Evolutionary conservation across 1,284 basidiomycete species (phyloP).

Genomic region (Testicularia cyperi): DNA sequence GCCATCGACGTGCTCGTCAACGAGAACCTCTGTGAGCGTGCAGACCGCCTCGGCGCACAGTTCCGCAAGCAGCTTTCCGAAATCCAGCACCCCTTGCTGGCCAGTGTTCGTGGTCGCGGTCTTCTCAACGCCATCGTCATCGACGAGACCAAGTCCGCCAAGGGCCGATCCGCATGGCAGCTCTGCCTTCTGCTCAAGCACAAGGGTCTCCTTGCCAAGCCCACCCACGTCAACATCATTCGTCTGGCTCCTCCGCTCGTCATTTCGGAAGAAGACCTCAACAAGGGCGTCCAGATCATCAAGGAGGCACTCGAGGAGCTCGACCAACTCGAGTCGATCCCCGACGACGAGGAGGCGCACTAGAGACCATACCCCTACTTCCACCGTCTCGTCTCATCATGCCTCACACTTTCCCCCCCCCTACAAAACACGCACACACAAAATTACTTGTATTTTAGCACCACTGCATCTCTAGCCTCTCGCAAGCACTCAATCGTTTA

Average conservation of each 20-base stretch:
- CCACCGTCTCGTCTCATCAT: no score
- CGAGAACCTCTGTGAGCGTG: slow-evolving; percentile 79
- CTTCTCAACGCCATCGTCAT: slow-evolving; percentile 93
- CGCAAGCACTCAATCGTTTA: no score
- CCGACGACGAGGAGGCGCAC: slow-evolving; percentile 40
- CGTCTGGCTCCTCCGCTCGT: slow-evolving; percentile 94
- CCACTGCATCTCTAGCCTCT: no score
- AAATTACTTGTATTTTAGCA: no score
- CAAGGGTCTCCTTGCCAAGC: slow-evolving; percentile 87
- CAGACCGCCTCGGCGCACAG: slow-evolving; percentile 74
- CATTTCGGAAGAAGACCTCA: slow-evolving; percentile 80
- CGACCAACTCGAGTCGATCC: slow-evolving; percentile 64
- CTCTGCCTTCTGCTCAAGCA: slow-evolving; percentile 89
- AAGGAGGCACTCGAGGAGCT: slow-evolving; percentile 76
- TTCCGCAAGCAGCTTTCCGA: slow-evolving; percentile 64
- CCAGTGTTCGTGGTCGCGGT: slow-evolving; percentile 78
- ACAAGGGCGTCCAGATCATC: slow-evolving; percentile 75
- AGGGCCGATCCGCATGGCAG: slow-evolving; percentile 87
- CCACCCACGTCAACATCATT: slow-evolving; percentile 94
- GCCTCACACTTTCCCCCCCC: no score
- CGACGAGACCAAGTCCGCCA: slow-evolving; percentile 76
- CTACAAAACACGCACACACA: no score
- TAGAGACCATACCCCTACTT: no score
- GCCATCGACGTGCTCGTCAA: slow-evolving; percentile 84
- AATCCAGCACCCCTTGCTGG: slow-evolving; percentile 66